Evolutionary conservation across 2,329 filamentous ascomycete species (phyloP).

Genomic region (Capronia coronata): DNA sequence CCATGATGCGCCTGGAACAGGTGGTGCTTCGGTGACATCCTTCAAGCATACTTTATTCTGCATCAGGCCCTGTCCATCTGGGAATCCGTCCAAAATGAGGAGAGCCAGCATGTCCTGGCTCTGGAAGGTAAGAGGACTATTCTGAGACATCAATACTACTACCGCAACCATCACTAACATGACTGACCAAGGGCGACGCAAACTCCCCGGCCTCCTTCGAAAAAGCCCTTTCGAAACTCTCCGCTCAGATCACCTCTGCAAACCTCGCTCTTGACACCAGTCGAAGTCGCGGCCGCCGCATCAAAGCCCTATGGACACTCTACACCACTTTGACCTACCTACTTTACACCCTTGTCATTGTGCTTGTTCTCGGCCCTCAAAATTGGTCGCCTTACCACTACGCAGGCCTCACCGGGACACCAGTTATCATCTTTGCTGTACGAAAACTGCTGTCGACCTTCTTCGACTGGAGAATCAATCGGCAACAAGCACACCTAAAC

Average conservation of each 20-base stretch:
- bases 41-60: neutral
- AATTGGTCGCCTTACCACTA: conserved; percentile 74
- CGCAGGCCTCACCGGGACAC: conserved; percentile 68
- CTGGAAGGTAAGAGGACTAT: conserved; percentile 20
- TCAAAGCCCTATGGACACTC: conserved; percentile 79
- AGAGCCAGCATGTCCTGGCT: conserved; percentile 26
- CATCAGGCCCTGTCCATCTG: neutral
- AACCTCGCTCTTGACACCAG: conserved; percentile 67
- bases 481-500: conserved; percentile 62
- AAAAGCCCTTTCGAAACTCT: conserved; percentile 75
- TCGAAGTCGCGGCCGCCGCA: conserved; percentile 65
- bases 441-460: conserved; percentile 61
- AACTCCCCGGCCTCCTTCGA: conserved; percentile 88
- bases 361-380: conserved; percentile 76
- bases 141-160: neutral
- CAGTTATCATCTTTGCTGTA: conserved; percentile 71
- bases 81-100: conserved; percentile 10
- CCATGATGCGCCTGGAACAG: neutral
- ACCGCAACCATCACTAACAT: conserved; percentile 1
- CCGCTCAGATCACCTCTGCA: conserved; percentile 70
- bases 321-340: conserved; percentile 89
- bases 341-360: conserved; percentile 72
- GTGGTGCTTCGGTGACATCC: neutral
- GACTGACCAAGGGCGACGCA: conserved; percentile 53
- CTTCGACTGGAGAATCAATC: conserved; percentile 75